Evolutionary conservation across 1,284 basidiomycete genomes (phyloP), one percentile per base, ranked within the genome.

Genomic region (Moniliophthora roreri): DNA sequence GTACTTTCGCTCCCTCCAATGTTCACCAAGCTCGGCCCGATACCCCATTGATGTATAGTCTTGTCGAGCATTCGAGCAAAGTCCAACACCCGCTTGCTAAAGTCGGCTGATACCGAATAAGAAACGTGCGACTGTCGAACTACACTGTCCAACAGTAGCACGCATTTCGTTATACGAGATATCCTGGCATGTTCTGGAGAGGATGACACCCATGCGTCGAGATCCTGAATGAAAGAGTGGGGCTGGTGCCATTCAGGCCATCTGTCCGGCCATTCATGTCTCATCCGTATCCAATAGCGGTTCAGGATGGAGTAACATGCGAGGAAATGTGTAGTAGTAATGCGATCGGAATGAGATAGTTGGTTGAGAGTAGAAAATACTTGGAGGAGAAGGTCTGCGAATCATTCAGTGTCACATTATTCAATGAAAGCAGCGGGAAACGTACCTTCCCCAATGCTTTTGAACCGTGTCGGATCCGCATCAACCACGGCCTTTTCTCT

Each of bases 271-370:
- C 44, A 46, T 46, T 46, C 44, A 6, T 32, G 44, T 26, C n/a
- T 46, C 24, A 46, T 46, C 6, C 44, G 44, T 8, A 46, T 11
- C 44, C 44, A 46, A 15, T 46, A 46, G 4, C 24, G 44, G 24
- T 46, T 46, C 11, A 46, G 44, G n/a, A 46, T 46, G 24, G 44
- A 46, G 24, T 46, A 46, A 18, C 44, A 46, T 13, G 44, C 44
- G 26, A 46, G 44, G 44, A 46, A 46, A 32, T 46, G 44, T 16
- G 44, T 46, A 1, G 44, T 23, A 18, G 44, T 28, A 15, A 28
- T 28, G 15, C 26, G 44, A 16, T 46, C 44, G 10, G 9, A 32
- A 18, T 28, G 44, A 15, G 24, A 46, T 16, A 46, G 28, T 11
- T 9, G 10, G n/a, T 32, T 32, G 26, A 46, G 44, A 16, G 44